These are phyloP conservation scores for Diaporthe humulicola DNA, from an alignment of 2,329 filamentous ascomycete genomes.

Conservation along the genomic window DNA sequence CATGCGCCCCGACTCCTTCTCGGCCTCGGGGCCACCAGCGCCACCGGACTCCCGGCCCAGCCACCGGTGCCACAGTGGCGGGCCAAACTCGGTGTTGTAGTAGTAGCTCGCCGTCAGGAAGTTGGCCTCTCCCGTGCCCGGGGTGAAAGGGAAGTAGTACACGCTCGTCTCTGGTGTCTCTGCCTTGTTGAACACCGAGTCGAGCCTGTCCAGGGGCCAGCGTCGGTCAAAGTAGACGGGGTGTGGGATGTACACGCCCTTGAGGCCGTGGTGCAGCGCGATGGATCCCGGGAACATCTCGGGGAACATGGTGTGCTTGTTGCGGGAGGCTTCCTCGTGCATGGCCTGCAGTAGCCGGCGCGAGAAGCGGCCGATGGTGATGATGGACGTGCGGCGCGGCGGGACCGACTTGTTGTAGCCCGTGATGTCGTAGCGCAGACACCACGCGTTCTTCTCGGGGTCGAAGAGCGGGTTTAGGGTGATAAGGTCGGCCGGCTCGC, in stretches of 20 bases:
- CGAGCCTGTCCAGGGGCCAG: constrained; percentile 70
- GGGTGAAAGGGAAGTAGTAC: constrained; percentile 54
- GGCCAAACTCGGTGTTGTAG: constrained; percentile 69
- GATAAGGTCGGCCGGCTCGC: constrained; percentile 80
- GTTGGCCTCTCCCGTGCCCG: constrained; percentile 65
- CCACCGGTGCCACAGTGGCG: constrained; percentile 73
- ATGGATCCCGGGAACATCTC: constrained; percentile 85
- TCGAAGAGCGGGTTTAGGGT: constrained; percentile 84
- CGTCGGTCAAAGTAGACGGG: constrained; percentile 84
- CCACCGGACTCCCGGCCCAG: constrained; percentile 70
- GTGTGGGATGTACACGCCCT: constrained; percentile 83
- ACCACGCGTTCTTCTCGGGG: constrained; percentile 79
- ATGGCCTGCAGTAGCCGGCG: constrained; percentile 80
- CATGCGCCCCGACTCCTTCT: constrained; percentile 62
- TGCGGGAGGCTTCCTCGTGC: constrained; percentile 81
- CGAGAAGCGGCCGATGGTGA: constrained; percentile 82
- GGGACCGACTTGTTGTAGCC: constrained; percentile 73
- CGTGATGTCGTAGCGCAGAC: constrained; percentile 76
- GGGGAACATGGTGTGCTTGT: constrained; percentile 80
- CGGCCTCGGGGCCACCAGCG: constrained; percentile 63
- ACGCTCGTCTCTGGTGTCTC: constrained; percentile 64
- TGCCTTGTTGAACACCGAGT: constrained; percentile 72
- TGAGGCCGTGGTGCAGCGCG: constrained; percentile 82
- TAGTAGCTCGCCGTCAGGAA: constrained; percentile 73
- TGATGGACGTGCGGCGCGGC: constrained; percentile 81